phyloP scores from a whole-genome alignment of 1,284 basidiomycete species.

The Cerioporus squamosus region DNA sequence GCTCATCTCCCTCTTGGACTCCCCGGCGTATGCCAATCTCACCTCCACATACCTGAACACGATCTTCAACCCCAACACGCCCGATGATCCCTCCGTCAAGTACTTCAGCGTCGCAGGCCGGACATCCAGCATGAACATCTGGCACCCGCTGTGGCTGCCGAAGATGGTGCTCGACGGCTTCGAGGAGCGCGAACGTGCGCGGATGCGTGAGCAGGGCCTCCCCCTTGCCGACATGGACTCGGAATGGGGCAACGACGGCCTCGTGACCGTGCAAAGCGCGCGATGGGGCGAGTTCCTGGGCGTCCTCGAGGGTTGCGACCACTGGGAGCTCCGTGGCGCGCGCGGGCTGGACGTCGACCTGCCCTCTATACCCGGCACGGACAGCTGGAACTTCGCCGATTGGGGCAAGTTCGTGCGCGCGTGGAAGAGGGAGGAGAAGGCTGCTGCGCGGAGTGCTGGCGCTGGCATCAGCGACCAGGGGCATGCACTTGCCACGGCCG shows the following conservation, averaged over 20 bases:
- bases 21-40: slow-evolving; percentile 96
- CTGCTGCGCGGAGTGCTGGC: slow-evolving; percentile 32
- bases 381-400: slow-evolving; percentile 63
- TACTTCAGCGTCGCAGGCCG: slow-evolving; percentile 94
- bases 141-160: slow-evolving; percentile 97
- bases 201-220: slow-evolving; percentile 34
- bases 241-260: slow-evolving; percentile 92
- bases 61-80: slow-evolving; percentile 92
- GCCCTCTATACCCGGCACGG: slow-evolving; percentile 47
- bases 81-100: slow-evolving; percentile 82
- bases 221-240: slow-evolving; percentile 37
- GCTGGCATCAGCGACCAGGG: slow-evolving; percentile 29
- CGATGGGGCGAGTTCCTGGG: slow-evolving; percentile 96
- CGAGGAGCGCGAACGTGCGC: slow-evolving; percentile 58
- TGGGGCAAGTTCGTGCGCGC: slow-evolving; percentile 64
- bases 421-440: slow-evolving; percentile 59
- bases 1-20: slow-evolving; percentile 92
- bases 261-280: slow-evolving; percentile 89
- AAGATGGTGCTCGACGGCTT: slow-evolving; percentile 90
- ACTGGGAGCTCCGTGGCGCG: slow-evolving; percentile 95
- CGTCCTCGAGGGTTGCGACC: slow-evolving; percentile 89
- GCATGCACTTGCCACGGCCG: slow-evolving; percentile 8
- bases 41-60: slow-evolving; percentile 86
- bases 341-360: slow-evolving; percentile 67
- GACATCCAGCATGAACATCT: slow-evolving; percentile 72